Evolutionary conservation across 768 basidiomycete genomes (phyloP), one percentile per base, ranked within the genome.

Genomic region (Amanita brunnescens): DNA sequence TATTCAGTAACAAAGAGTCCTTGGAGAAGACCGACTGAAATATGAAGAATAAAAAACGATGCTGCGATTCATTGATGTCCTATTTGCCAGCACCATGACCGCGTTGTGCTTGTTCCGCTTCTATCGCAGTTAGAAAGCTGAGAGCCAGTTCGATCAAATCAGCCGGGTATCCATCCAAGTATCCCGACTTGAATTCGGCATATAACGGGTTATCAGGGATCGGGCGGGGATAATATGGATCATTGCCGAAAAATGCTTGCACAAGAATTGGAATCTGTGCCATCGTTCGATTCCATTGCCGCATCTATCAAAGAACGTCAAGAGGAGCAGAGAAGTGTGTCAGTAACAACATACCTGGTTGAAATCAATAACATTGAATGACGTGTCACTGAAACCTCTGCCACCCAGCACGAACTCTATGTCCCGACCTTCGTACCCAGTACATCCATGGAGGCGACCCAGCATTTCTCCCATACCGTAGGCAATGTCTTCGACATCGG

Each of bases 191-290:
- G 51, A 66, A 64, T 9, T 41, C 32, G 21, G 46, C 14, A 49
- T 66, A 65, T 2, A 65, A 53, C 5, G 54, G 56, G 49, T 64
- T 50, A 2, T 24, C 46, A 34, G 51, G 53, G 49, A 49, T 55
- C 9, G 65, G 58, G 23, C 62, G 60, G 41, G 65, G 64, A 55
- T 63, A 67, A 53, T 67, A 67, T 2, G 65, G 66, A 48, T 66
- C 65, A 50, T 67, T 65, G 33, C 16, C 38, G 47, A 57, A 64
- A 46, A 62, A 64, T 9, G 63, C 55, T 18, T 60, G 55, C 26
- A 64, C 61, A 16, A 66, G 59, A 20, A 35, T 12, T 3, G 44
- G 52, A 18, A 66, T 57, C 8, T 58, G 54, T 5, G 53, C 55
- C 45, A 34, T 33, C 38, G 26, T 53, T 49, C 50, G 58, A 20